phyloP scores from a whole-genome alignment of 805 yeast genomes.

The Tetrapisispora iriomotensis region DNA sequence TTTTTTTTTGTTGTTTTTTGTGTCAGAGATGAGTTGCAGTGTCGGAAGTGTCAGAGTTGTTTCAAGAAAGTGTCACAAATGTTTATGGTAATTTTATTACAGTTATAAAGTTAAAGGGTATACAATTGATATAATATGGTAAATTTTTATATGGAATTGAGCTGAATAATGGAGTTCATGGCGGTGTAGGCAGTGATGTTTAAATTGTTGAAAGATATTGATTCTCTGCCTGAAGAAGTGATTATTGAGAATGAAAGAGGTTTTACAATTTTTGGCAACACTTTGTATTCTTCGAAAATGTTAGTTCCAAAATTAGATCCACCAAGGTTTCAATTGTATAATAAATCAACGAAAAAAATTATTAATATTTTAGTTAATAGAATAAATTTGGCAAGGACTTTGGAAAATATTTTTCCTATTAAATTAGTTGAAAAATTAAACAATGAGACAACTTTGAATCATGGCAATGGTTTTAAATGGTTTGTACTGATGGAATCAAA shows the following conservation, averaged over 20 bases:
- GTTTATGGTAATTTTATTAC: neutral
- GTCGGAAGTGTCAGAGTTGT: neutral
- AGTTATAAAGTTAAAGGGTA: neutral
- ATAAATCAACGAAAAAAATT: slow-evolving; percentile 8
- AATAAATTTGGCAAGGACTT: slow-evolving; percentile 6
- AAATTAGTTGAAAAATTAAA: slow-evolving; percentile 3
- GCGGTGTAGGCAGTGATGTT: neutral
- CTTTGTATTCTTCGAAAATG: slow-evolving; percentile 38
- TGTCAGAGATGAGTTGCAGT: too few species aligned
- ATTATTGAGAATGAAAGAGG: slow-evolving; percentile 50
- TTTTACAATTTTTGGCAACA: slow-evolving; percentile 40
- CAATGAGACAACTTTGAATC: neutral
- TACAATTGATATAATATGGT: neutral
- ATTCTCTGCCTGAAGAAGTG: slow-evolving; percentile 28
- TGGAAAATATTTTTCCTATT: slow-evolving; percentile 16
- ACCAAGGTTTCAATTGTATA: slow-evolving; percentile 26
- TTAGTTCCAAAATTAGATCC: slow-evolving; percentile 43
- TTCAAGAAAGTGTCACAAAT: neutral
- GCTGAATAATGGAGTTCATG: neutral
- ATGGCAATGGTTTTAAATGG: slow-evolving; percentile 38
- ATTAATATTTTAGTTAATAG: slow-evolving; percentile 1
- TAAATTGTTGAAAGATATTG: neutral
- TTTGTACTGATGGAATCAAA: slow-evolving; percentile 51
- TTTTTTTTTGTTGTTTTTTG: too few species aligned
- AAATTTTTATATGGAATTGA: neutral